Conservation (phyloP, 768 basidiomycete genomes). For the Kwoniella europaea region DNA sequence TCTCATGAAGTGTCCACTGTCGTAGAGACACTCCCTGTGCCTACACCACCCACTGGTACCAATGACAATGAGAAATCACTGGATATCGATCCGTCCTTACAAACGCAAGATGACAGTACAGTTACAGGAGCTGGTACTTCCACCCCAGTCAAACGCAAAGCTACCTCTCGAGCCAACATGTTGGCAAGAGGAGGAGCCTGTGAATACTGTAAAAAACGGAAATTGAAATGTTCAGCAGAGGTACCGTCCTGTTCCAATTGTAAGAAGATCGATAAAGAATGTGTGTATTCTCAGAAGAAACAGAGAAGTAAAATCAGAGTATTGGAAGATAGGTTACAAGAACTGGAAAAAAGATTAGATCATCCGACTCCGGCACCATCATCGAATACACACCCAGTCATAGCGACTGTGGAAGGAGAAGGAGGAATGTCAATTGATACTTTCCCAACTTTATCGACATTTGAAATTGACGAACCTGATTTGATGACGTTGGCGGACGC, state of each 20-base stretch:
- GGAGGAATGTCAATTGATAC: background rate
- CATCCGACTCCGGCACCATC: background rate
- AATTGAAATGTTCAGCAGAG: conserved; percentile 51
- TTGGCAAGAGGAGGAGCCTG: conserved; percentile 51
- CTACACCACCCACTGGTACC: background rate
- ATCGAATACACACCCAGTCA: background rate
- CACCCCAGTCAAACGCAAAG: conserved; percentile 37
- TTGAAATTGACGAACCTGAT: conserved; percentile 41
- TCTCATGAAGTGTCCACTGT: background rate
- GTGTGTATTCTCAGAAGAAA: conserved; percentile 50
- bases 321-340: conserved; percentile 48
- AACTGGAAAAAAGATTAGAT: conserved; percentile 45
- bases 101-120: no score
- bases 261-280: conserved; percentile 30
- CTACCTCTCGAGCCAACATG: conserved; percentile 49
- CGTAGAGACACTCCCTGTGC: background rate
- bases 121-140: background rate
- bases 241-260: conserved; percentile 39
- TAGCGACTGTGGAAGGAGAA: background rate
- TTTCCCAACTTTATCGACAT: conserved; percentile 25
- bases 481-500: conserved; percentile 54
- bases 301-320: conserved; percentile 42
- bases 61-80: background rate
- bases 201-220: conserved; percentile 50
- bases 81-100: background rate